phyloP scores from a whole-genome alignment of 805 yeast species.

The Zygotorulaspora sp. region DNA sequence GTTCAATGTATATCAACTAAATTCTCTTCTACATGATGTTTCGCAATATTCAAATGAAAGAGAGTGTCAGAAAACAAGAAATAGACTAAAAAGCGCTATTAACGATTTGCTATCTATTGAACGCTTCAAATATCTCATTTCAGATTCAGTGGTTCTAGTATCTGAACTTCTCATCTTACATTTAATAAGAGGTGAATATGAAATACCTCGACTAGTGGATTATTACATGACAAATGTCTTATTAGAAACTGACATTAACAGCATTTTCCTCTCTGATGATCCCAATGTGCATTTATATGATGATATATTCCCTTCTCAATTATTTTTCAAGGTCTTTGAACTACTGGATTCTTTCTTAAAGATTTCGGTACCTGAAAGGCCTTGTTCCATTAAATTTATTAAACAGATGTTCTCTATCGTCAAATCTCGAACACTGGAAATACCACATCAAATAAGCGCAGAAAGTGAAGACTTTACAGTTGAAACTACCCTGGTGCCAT shows the following conservation, averaged over 20 bases:
- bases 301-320: conserved; percentile 10
- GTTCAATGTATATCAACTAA: conserved; percentile 32
- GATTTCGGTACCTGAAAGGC: background rate
- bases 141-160: conserved; percentile 23
- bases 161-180: conserved; percentile 22
- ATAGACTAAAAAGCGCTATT: conserved; percentile 31
- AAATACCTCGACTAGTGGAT: conserved; percentile 17
- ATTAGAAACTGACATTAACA: conserved; percentile 15
- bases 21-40: conserved; percentile 18
- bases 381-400: conserved; percentile 3
- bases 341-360: conserved; percentile 5
- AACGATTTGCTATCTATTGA: conserved; percentile 23
- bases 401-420: conserved; percentile 42
- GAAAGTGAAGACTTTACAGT: conserved; percentile 41
- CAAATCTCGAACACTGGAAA: conserved; percentile 58
- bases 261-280: conserved; percentile 6
- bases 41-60: conserved; percentile 25
- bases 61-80: conserved; percentile 26
- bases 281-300: conserved; percentile 16
- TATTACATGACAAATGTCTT: conserved; percentile 24
- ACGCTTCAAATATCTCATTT: conserved; percentile 3
- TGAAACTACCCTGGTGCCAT: conserved; percentile 57
- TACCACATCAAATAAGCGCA: conserved; percentile 43
- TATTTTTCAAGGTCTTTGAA: conserved; percentile 1
- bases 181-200: conserved; percentile 11